phyloP scores from a whole-genome alignment of 805 yeast genomes.

The Lachancea fermentati region DNA sequence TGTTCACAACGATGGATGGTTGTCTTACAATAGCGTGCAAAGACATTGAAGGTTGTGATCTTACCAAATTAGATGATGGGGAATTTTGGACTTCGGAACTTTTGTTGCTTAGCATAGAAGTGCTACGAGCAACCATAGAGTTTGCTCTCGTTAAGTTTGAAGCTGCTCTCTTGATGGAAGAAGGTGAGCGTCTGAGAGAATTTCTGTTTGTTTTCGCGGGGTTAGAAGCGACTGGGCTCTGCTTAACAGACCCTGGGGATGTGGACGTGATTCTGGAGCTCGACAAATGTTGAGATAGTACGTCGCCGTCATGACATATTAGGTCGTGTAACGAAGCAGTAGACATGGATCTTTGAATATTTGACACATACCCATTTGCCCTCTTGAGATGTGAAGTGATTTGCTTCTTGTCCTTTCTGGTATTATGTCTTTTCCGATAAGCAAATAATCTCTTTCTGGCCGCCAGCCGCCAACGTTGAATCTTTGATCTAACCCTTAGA shows the following conservation, averaged over 20 bases:
- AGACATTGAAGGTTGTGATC: conserved; percentile 25
- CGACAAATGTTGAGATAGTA: not conserved
- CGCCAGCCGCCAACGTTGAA: conserved; percentile 27
- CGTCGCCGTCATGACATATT: not conserved
- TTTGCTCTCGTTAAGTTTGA: conserved; percentile 24
- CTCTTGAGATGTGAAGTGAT: conserved; percentile 27
- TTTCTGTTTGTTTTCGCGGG: conserved; percentile 3
- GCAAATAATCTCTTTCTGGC: conserved; percentile 22
- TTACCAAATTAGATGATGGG: conserved; percentile 15
- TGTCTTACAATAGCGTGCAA: conserved; percentile 28
- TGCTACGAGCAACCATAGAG: conserved; percentile 2
- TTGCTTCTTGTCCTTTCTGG: conserved; percentile 13
- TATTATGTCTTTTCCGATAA: conserved; percentile 8
- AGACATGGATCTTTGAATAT: conserved; percentile 22
- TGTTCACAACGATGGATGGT: conserved; percentile 33
- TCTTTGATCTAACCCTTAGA: conserved; percentile 18
- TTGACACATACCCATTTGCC: conserved; percentile 27
- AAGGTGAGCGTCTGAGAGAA: conserved; percentile 31
- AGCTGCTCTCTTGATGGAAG: conserved; percentile 34
- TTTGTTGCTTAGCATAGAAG: not conserved
- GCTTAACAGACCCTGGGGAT: not conserved
- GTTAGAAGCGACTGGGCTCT: not conserved
- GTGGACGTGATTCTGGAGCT: not conserved
- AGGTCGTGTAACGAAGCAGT: conserved; percentile 2
- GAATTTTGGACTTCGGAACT: conserved; percentile 1